Evolutionary conservation across 495 filamentous ascomycete genomes (phyloP).

Genomic region (Penicillium atrosanguineum): DNA sequence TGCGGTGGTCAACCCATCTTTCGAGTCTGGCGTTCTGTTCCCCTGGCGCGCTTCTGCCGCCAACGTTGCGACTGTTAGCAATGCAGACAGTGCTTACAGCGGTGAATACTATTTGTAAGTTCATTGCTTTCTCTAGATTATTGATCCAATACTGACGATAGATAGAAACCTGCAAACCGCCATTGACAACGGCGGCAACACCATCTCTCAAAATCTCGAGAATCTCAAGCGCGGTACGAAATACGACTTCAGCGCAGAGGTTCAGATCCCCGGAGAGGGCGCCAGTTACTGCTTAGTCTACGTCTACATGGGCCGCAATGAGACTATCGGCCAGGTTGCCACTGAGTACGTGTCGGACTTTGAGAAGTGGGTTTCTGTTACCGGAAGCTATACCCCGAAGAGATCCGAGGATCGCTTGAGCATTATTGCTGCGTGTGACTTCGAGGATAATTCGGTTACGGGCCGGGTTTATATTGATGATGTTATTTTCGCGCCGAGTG

Average conservation of each 20-base stretch:
- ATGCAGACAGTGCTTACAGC: constrained; percentile 14
- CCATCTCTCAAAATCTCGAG: constrained; percentile 18
- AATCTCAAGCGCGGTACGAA: constrained; percentile 9
- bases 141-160: background rate
- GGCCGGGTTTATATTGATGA: constrained; percentile 22
- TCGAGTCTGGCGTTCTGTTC: constrained; percentile 22
- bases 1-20: constrained; percentile 23
- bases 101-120: constrained; percentile 27
- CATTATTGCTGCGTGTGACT: constrained; percentile 22
- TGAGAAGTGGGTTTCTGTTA: constrained; percentile 20
- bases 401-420: constrained; percentile 12
- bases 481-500: constrained; percentile 10
- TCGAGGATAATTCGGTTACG: constrained; percentile 19
- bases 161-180: constrained; percentile 20
- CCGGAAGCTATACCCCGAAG: constrained; percentile 15
- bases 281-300: constrained; percentile 20
- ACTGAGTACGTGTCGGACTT: constrained; percentile 8
- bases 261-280: constrained; percentile 12
- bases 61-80: constrained; percentile 21
- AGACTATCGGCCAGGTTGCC: constrained; percentile 15
- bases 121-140: background rate
- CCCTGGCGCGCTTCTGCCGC: constrained; percentile 24
- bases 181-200: constrained; percentile 21
- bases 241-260: constrained; percentile 18
- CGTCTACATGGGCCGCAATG: constrained; percentile 21